phyloP scores from a whole-genome alignment of 257 asterid species.

The Coffea eugenioides region DNA sequence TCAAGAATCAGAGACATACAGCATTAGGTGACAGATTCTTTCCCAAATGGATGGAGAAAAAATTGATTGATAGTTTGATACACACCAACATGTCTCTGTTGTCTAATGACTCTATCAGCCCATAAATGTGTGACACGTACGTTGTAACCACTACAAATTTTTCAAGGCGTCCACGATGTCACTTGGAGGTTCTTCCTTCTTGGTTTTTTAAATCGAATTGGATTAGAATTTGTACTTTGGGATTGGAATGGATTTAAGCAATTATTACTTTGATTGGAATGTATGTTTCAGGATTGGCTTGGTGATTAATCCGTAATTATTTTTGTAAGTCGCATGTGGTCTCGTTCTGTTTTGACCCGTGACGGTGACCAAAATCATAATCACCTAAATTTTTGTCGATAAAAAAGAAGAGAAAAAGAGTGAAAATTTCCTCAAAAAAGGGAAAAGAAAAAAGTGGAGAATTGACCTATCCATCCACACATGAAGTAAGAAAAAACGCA shows the following conservation, averaged over 20 bases:
- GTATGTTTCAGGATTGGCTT: too few species aligned
- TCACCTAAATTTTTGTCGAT: too few species aligned
- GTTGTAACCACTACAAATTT: not conserved
- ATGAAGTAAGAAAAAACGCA: too few species aligned
- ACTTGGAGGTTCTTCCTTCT: not conserved
- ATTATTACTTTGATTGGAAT: too few species aligned
- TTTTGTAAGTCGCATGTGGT: too few species aligned
- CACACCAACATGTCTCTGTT: not conserved
- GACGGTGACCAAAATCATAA: too few species aligned
- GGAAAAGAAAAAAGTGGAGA: too few species aligned
- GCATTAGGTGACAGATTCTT: not conserved
- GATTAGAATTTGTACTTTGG: not conserved
- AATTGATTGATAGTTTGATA: conserved; percentile 1
- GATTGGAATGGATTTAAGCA: not conserved
- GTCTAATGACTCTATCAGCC: not conserved
- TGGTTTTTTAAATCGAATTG: not conserved
- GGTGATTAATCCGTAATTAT: too few species aligned
- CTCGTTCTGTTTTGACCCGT: too few species aligned
- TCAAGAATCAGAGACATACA: not conserved
- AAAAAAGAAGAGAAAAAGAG: too few species aligned
- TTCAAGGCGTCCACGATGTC: not conserved
- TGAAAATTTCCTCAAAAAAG: too few species aligned
- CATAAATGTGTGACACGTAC: not conserved
- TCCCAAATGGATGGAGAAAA: not conserved
- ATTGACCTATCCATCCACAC: too few species aligned